Evolutionary conservation across 1,284 basidiomycete species (phyloP).

Genomic region (Irpex sp.): DNA sequence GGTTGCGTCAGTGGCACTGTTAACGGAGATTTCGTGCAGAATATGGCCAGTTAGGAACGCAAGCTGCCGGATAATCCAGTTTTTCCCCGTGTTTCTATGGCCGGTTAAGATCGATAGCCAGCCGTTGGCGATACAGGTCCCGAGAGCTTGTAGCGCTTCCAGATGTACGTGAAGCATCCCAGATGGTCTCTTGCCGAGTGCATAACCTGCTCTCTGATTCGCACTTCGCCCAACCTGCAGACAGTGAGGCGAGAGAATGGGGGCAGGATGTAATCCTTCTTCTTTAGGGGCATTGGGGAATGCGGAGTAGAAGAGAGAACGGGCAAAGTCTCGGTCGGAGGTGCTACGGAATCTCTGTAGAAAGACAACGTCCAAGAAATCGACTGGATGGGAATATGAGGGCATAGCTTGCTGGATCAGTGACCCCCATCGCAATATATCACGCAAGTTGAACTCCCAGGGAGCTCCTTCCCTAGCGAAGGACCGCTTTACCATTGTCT

Average conservation of each 20-base stretch:
- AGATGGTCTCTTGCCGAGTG: conserved; percentile 36
- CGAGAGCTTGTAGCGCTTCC: conserved; percentile 71
- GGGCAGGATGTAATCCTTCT: conserved; percentile 37
- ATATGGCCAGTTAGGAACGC: conserved; percentile 69
- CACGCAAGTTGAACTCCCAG: conserved; percentile 99
- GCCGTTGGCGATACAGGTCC: conserved; percentile 71
- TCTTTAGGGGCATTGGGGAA: conserved; percentile 43
- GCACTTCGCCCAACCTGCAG: conserved; percentile 74
- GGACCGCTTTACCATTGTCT: conserved; percentile 60
- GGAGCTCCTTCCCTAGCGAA: conserved; percentile 88
- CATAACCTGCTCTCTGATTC: conserved; percentile 42
- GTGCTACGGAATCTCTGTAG: conserved; percentile 81
- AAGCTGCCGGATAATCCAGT: conserved; percentile 67
- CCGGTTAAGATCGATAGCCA: conserved; percentile 93
- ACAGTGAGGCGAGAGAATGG: conserved; percentile 48
- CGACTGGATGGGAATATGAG: conserved; percentile 49
- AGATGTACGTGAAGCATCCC: conserved; percentile 65
- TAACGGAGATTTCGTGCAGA: conserved; percentile 79
- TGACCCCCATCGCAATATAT: conserved; percentile 88
- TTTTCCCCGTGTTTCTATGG: conserved; percentile 76
- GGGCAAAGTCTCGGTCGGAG: conserved; percentile 63
- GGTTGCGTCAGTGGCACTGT: conserved; percentile 87
- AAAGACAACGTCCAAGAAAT: conserved; percentile 74
- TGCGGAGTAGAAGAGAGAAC: conserved; percentile 56
- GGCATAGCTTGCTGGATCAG: conserved; percentile 40